Base-by-base conservation (phyloP, 2,329 filamentous ascomycete genomes). In the Penicillium sp. region DNA sequence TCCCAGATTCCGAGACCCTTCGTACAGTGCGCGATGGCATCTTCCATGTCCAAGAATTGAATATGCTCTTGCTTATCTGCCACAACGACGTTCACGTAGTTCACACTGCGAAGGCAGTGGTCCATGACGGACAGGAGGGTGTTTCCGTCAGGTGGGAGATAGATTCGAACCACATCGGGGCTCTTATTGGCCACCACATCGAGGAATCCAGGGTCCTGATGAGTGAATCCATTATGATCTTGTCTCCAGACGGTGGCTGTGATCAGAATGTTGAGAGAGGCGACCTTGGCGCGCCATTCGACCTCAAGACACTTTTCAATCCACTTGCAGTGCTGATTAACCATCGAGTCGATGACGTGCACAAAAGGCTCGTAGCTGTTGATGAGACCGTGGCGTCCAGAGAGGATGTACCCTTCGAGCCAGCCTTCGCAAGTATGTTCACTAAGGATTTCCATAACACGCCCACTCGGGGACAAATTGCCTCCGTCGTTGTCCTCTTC, bases 321-420 rank as follows among this genome's bases (percentile, higher is more conserved):
- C 89, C 89, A 92, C 74, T 93, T 93, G 79, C 88, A 91, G 76
- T 93, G 89, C 77, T 91, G 89, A 72, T 91, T 92, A 59, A 93
- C 89, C 89, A 93, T 93, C 1, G 88, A 91, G 73, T 92, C 89
- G 66, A 93, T 91, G 67, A 93, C 85, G 69, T 92, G 89, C 58
- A 92, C 90, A 70, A 93, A 93, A 0, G 89, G 88, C 73, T 93
- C 90, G 76, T 93, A 93, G 70, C 86, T 89, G 81, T 92, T 92
- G 58, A 93, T 82, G 58, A 93, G 72, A 13, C 90, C 89, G 63
- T 92, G 89, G 5, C 90, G 83, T 27, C 90, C 90, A 54, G 85
- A 90, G 3, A 93, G 80, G 43, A 91, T 76, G 70, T 92, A 93
- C 3, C 90, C 90, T 77, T 93, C 89, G 16, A 93, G 80, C 89